These are phyloP conservation scores for Mariannaea elegans DNA, from an alignment of 2,329 filamentous ascomycete genomes.

Conservation along the genomic window DNA sequence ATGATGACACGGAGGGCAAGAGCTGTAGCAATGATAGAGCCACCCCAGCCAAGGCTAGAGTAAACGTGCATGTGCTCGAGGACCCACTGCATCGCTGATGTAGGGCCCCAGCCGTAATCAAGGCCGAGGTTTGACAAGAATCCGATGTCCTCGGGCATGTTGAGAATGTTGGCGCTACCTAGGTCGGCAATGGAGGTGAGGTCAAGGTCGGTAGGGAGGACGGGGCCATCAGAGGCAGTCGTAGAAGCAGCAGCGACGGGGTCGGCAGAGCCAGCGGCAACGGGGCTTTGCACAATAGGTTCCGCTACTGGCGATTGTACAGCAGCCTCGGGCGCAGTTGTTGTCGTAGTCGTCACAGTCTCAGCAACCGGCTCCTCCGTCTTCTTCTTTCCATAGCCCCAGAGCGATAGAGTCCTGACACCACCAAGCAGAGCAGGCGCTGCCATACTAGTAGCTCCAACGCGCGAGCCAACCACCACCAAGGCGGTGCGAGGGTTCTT, in stretches of 20 bases:
- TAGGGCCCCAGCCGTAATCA: conserved; percentile 86
- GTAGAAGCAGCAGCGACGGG: conserved; percentile 26
- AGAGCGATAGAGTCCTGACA: conserved; percentile 46
- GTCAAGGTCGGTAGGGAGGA: conserved; percentile 44
- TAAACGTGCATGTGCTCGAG: conserved; percentile 87
- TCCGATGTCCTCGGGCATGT: conserved; percentile 79
- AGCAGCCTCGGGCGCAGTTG: conserved; percentile 29
- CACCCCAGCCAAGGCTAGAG: conserved; percentile 83
- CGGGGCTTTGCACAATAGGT: conserved; percentile 13
- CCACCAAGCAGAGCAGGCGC: conserved; percentile 45
- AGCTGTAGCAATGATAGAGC: conserved; percentile 72
- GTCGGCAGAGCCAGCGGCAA: conserved; percentile 30
- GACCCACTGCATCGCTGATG: conserved; percentile 75
- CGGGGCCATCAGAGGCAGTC: conserved; percentile 28
- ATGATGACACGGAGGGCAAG: conserved; percentile 71
- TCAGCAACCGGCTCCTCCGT: conserved; percentile 32
- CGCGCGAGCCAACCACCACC: conserved; percentile 29
- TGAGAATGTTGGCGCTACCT: conserved; percentile 57
- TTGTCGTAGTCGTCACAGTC: conserved; percentile 29
- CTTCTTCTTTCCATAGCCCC: conserved; percentile 46
- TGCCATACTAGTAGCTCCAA: conserved; percentile 31
- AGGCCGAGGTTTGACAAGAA: conserved; percentile 85
- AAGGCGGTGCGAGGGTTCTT: conserved; percentile 34
- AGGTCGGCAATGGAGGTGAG: conserved; percentile 46
- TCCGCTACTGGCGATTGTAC: conserved; percentile 19